These are phyloP conservation scores for Naematelia aurantialba DNA, from an alignment of 768 basidiomycete species.

Conservation along the genomic window DNA sequence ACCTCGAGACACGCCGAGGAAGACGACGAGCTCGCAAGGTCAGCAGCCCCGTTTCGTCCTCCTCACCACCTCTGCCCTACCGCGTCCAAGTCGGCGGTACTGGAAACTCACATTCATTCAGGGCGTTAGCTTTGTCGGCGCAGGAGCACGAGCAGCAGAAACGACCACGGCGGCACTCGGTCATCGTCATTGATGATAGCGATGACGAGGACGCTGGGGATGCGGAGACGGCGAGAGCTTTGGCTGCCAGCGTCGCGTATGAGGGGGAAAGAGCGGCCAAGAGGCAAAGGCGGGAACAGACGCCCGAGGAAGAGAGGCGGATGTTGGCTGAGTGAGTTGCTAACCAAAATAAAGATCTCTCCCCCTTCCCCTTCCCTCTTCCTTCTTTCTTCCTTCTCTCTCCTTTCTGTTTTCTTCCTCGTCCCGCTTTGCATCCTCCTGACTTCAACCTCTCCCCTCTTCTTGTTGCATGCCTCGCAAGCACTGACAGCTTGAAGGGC, in stretches of 20 bases:
- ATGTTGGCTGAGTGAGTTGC: slow-evolving; percentile 36
- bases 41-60: slow-evolving; percentile 3
- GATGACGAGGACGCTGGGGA: slow-evolving; percentile 34
- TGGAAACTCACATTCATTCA: not conserved
- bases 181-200: not conserved
- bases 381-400: too few species aligned
- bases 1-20: slow-evolving; percentile 16
- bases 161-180: not conserved
- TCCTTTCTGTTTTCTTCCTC: too few species aligned
- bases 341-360: too few species aligned
- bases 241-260: too few species aligned
- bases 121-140: slow-evolving; percentile 19
- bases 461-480: not conserved
- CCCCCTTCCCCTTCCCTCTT: too few species aligned
- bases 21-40: slow-evolving; percentile 37
- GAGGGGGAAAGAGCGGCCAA: slow-evolving; percentile 33
- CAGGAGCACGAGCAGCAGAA: slow-evolving; percentile 14
- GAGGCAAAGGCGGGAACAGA: slow-evolving; percentile 31
- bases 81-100: too few species aligned
- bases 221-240: slow-evolving; percentile 22
- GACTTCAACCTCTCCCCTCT: too few species aligned
- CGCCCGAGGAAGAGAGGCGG: slow-evolving; percentile 38
- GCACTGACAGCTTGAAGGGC: slow-evolving; percentile 13
- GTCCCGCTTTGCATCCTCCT: not conserved
- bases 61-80: too few species aligned